Base-by-base conservation (phyloP, 768 basidiomycete species). In the Clitopilus hobsonii region DNA sequence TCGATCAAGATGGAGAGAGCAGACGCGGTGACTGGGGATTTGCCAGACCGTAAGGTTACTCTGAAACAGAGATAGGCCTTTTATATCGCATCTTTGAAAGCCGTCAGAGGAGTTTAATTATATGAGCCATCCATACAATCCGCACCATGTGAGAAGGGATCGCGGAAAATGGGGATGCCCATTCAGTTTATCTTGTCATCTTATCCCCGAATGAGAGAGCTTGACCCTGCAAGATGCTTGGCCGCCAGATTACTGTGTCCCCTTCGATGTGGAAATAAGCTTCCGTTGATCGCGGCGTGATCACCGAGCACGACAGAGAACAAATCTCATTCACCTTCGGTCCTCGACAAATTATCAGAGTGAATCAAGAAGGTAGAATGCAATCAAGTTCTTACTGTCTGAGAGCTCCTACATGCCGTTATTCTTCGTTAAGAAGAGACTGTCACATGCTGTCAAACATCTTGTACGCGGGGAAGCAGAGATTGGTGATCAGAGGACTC, bases 61-160 rank as follows among this genome's bases (percentile, higher is more conserved):
- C 41, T 18, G 16, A 18, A 45, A 7, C 14, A 36, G 32, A 36
- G n/a, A 10, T 45, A 18, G 41, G 16, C 41, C 41, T 45, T 45
- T 45, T 20, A 20, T 20, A 45, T 23, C 18, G 18, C n/a, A 5
- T 45, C 41, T 45, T 45, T 45, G 22, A 23, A 45, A 45, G 16
- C 41, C 41, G 41, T 45, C n/a, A 45, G 41, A 45, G 41, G 41
- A 45, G 41, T 45, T 45, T 23, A 45, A 45, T 45, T 45, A 16
- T 45, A 23, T 45, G 16, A 45, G 22, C 18, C 18, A 20, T 20
- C 18, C 41, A 45, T 45, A 20, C 41, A 45, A 16, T 45, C 18
- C 14, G 22, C 22, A 45, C 41, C 41, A 45, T 45, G 22, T 45
- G 41, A 23, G 41, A 45, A 45, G 18, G 18, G 22, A 18, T 45